Evolutionary conservation across 345 rosid species (phyloP).

Genomic region (Lumnitzera racemosa): DNA sequence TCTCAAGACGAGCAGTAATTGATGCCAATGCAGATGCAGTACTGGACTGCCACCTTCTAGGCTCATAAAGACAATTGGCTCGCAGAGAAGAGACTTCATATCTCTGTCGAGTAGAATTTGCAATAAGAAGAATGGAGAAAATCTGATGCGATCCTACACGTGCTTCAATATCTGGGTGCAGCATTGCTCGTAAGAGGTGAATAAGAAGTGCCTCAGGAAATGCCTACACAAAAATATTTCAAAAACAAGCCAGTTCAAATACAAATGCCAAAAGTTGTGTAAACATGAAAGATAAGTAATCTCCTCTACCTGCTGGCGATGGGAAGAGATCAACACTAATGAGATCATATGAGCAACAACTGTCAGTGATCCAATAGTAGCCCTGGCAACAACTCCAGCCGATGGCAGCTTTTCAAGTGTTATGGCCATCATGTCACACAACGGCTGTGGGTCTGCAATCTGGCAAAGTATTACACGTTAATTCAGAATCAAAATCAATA

Average conservation of each 20-base stretch:
- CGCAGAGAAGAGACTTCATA: constrained; percentile 51
- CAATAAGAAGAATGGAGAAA: constrained; percentile 73
- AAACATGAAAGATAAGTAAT: neutral
- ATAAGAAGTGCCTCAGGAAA: constrained; percentile 80
- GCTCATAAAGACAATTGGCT: constrained; percentile 51
- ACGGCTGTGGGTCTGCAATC: constrained; percentile 54
- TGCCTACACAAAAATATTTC: constrained; percentile 29
- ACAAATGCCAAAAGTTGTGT: too few species aligned
- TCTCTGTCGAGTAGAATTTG: constrained; percentile 40
- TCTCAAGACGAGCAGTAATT: constrained; percentile 67
- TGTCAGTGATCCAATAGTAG: constrained; percentile 71
- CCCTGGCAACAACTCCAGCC: constrained; percentile 63
- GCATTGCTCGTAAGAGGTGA: constrained; percentile 76
- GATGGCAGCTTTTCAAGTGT: constrained; percentile 78
- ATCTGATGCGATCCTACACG: constrained; percentile 86
- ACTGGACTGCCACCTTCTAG: constrained; percentile 56
- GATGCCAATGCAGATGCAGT: constrained; percentile 66
- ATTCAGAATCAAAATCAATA: constrained; percentile 5
- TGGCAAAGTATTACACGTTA: constrained; percentile 11
- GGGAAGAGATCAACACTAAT: constrained; percentile 42
- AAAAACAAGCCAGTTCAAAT: neutral
- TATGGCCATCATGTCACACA: constrained; percentile 80
- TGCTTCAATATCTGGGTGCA: constrained; percentile 77
- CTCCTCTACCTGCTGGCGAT: constrained; percentile 51
- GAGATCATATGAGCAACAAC: constrained; percentile 79